A percentile compares a stretch with the other conserved stretches of the same genome.
These are phyloP conservation scores for Brassica carinata DNA, from an alignment of 345 rosid genomes.

Conservation along the genomic window DNA sequence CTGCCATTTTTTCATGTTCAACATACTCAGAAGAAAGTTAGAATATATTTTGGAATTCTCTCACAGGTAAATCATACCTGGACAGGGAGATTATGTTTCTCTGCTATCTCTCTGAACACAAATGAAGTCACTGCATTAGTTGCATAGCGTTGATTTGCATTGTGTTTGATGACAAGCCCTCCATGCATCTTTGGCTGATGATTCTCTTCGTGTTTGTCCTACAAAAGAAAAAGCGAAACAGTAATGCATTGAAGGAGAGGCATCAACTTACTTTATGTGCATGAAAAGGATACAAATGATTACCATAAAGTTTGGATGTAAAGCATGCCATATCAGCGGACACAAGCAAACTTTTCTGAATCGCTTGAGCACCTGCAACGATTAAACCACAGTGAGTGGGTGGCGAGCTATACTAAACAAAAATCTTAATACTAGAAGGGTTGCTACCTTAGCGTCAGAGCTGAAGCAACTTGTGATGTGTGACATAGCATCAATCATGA, in stretches of 20 bases:
- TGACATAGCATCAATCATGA: constrained; percentile 88
- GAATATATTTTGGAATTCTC: not conserved
- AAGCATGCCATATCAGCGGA: constrained; percentile 99
- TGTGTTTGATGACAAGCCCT: constrained; percentile 96
- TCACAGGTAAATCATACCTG: constrained; percentile 53
- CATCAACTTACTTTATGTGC: not conserved
- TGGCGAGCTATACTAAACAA: not conserved
- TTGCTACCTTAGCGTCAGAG: constrained; percentile 70
- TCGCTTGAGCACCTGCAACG: constrained; percentile 73
- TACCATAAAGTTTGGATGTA: constrained; percentile 93
- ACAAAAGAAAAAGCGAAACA: constrained; percentile 20
- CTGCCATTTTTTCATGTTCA: constrained; percentile 40
- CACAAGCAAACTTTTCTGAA: constrained; percentile 84
- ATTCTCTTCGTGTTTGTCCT: constrained; percentile 97
- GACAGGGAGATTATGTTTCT: constrained; percentile 66
- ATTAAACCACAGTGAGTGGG: not conserved
- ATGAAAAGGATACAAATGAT: not conserved
- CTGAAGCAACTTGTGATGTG: constrained; percentile 73
- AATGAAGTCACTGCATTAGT: constrained; percentile 88
- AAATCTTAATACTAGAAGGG: not conserved
- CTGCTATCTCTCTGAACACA: constrained; percentile 81
- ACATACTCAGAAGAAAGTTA: not conserved
- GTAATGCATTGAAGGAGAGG: constrained; percentile 16
- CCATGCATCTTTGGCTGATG: constrained; percentile 96
- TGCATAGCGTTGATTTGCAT: constrained; percentile 96